A percentile compares a stretch with the other conserved stretches of the same genome.
Evolutionary conservation across 2,329 filamentous ascomycete species (phyloP).

Genomic region (Dactylellina cionopaga): DNA sequence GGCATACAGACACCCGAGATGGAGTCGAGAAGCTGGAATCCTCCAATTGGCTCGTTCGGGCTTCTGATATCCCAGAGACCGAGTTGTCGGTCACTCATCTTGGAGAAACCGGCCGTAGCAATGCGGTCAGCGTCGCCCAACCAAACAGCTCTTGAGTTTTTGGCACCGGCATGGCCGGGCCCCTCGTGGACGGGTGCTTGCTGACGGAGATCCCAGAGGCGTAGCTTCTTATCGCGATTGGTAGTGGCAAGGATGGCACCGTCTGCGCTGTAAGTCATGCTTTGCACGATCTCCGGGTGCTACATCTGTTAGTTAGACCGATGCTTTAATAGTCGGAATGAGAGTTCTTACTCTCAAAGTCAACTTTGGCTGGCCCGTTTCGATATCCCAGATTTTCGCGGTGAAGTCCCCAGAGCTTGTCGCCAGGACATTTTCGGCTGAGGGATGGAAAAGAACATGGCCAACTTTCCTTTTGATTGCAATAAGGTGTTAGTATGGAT

Average conservation of each 20-base stretch:
- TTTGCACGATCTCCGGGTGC: constrained; percentile 92
- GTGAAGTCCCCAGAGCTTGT: constrained; percentile 94
- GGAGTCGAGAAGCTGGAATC: constrained; percentile 89
- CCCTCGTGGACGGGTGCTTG: constrained; percentile 86
- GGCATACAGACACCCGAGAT: constrained; percentile 99
- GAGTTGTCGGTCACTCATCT: constrained; percentile 97
- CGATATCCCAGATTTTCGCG: constrained; percentile 94
- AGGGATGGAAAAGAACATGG: constrained; percentile 96
- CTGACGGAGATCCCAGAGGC: constrained; percentile 96
- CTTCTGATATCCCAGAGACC: constrained; percentile 93
- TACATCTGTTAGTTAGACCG: constrained; percentile 58
- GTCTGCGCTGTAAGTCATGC: constrained; percentile 91
- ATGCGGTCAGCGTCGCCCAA: constrained; percentile 90
- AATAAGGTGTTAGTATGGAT: constrained; percentile 1
- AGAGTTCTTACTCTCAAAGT: constrained; percentile 67
- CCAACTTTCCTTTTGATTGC: constrained; percentile 81
- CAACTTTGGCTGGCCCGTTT: constrained; percentile 77
- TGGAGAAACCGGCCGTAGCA: constrained; percentile 95
- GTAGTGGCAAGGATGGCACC: constrained; percentile 89
- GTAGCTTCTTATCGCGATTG: constrained; percentile 96
- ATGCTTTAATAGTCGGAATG: not conserved
- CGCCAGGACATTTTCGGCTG: constrained; percentile 93
- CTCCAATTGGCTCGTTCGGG: constrained; percentile 81
- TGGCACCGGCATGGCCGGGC: constrained; percentile 87
- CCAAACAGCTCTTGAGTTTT: constrained; percentile 97